Base-by-base conservation (phyloP, 805 yeast genomes). In the Candida suzukii region DNA sequence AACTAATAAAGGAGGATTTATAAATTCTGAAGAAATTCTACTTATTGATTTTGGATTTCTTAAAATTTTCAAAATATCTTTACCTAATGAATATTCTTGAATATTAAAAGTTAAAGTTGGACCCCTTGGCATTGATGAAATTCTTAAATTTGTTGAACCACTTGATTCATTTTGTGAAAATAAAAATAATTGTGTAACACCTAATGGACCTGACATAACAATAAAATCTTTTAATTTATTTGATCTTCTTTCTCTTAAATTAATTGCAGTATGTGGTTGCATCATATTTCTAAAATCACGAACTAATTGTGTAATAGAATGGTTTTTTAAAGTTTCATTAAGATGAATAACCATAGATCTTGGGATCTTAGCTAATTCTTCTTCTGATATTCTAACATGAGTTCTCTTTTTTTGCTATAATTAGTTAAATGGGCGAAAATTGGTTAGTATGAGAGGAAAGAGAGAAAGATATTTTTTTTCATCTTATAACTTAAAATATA, bases 201-300 rank as follows among this genome's bases (percentile, higher is more conserved):
- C 95, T 35, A 93, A 69, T 13, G 98, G 98, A 6, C 98, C 98
- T 30, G 96, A 86, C 96, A 93, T 90, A n/a, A 88, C 95, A n/a
- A 90, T 76, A 53, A 84, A 93, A 64, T 91, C 99, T 60, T 84
- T 87, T 50, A 93, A 70, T 57, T 80, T 85, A 63, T 93, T 93
- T 31, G 86, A 70, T 58, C 86, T 87, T 39, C 98, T 72, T 64
- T 93, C 99, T 48, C 81, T 74, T 44, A 93, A 71, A 50, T 79
- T 84, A 53, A 88, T 79, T 12, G 98, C 97, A 3, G 99, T 93
- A 56, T 91, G 95, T 13, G 99, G 99, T 58, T 88, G 93, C 96
- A 93, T 88, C 48, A 88, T 77, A 46, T 76, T 75, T 57, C 99
- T 76, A 61, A 90, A 79, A 61, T 93, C 99, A 45, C 73, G 73